Evolutionary conservation across 768 basidiomycete genomes (phyloP).

Genomic region (Naganishia kalamii): DNA sequence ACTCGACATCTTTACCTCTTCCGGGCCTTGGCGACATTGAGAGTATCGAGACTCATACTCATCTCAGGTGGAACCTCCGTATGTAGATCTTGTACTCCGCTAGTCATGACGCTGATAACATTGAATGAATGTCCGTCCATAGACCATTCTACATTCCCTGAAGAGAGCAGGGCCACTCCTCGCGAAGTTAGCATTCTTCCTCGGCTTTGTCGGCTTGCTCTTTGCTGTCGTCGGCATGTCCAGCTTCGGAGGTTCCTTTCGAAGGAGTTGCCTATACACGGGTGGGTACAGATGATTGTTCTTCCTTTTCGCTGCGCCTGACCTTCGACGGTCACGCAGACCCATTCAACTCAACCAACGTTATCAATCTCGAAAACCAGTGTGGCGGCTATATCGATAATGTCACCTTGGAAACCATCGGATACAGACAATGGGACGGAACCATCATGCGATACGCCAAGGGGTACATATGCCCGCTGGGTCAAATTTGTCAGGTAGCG

Average conservation of each 20-base stretch:
- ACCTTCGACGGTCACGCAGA: conserved; percentile 18
- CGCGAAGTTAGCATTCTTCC: conserved; percentile 81
- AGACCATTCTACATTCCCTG: conserved; percentile 84
- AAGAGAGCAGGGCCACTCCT: conserved; percentile 87
- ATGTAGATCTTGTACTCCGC: conserved; percentile 38
- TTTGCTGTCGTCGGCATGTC: conserved; percentile 95
- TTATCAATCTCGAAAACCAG: conserved; percentile 50
- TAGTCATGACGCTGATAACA: conserved; percentile 5
- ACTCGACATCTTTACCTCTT: conserved; percentile 74
- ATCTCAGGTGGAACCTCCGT: conserved; percentile 89
- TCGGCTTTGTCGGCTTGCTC: conserved; percentile 77
- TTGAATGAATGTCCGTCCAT: neutral
- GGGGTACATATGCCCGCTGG: conserved; percentile 83
- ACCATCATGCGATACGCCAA: conserved; percentile 52
- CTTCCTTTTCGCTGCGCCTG: neutral
- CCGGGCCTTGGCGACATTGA: conserved; percentile 75
- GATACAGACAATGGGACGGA: conserved; percentile 51
- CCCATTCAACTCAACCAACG: conserved; percentile 41
- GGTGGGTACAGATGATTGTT: conserved; percentile 18
- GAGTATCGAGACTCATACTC: conserved; percentile 72
- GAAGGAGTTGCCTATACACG: conserved; percentile 48
- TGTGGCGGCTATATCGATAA: conserved; percentile 80
- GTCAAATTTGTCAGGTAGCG: conserved; percentile 70
- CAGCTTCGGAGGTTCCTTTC: conserved; percentile 77
- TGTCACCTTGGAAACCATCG: conserved; percentile 50